Evolutionary conservation across 345 rosid genomes (phyloP).

Genomic region (Passiflora organensis): DNA sequence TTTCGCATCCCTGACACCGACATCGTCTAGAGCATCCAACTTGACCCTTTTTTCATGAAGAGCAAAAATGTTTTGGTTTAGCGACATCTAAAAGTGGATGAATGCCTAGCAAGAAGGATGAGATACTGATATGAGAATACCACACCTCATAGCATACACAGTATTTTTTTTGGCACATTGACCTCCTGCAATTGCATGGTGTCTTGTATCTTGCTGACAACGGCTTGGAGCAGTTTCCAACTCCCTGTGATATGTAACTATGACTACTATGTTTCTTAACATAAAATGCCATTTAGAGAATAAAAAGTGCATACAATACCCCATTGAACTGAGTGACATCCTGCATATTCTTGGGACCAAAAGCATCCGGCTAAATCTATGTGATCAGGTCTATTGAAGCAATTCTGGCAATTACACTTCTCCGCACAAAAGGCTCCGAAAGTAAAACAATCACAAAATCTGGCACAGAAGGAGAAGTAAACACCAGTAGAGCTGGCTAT

Average conservation of each 20-base stretch:
- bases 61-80: neutral
- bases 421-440: slow-evolving; percentile 53
- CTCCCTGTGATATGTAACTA: slow-evolving; percentile 32
- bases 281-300: neutral
- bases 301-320: slow-evolving; percentile 16
- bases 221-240: slow-evolving; percentile 26
- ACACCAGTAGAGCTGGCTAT: neutral
- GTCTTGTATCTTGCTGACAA: slow-evolving; percentile 53
- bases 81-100: slow-evolving; percentile 9
- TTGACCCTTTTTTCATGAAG: slow-evolving; percentile 34
- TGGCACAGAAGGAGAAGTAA: slow-evolving; percentile 18
- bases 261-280: slow-evolving; percentile 8
- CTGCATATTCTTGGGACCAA: slow-evolving; percentile 54
- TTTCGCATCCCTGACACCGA: slow-evolving; percentile 63
- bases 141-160: slow-evolving; percentile 71
- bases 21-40: slow-evolving; percentile 63
- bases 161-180: slow-evolving; percentile 58
- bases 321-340: slow-evolving; percentile 8
- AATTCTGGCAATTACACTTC: slow-evolving; percentile 53
- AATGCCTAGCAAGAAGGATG: neutral
- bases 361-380: slow-evolving; percentile 56
- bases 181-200: slow-evolving; percentile 70
- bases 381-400: slow-evolving; percentile 52
- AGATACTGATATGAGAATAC: neutral
- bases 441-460: slow-evolving; percentile 71